Conservation (phyloP, 2,329 filamentous ascomycete genomes). For the Alternaria sp. region DNA sequence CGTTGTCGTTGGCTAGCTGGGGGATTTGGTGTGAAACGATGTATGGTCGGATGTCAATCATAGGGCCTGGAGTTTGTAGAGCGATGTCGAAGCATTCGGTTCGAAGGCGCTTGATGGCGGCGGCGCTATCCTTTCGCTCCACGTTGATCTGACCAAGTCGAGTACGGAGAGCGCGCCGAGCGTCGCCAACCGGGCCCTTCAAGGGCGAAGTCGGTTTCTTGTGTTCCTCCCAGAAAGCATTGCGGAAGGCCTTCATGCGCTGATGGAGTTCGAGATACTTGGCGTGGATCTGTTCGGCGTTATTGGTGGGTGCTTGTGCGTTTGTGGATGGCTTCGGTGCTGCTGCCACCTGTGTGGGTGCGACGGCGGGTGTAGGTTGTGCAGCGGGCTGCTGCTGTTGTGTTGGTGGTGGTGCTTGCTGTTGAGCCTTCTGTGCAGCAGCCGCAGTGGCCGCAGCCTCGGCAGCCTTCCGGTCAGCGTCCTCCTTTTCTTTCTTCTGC, state of each 20-base stretch:
- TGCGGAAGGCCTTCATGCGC: constrained; percentile 49
- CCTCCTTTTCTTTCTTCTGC: constrained; percentile 40
- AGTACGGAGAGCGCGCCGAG: constrained; percentile 42
- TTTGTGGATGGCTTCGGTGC: constrained; percentile 9
- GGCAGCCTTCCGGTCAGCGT: constrained; percentile 40
- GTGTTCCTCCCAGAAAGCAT: constrained; percentile 36
- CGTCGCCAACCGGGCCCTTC: constrained; percentile 41
- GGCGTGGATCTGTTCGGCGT: constrained; percentile 41
- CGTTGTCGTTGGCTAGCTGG: constrained; percentile 34
- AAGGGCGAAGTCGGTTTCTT: constrained; percentile 36
- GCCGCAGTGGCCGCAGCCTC: constrained; percentile 37
- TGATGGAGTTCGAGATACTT: constrained; percentile 48
- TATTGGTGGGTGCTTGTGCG: constrained; percentile 22
- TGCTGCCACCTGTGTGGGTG: constrained; percentile 10
- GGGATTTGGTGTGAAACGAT: constrained; percentile 46
- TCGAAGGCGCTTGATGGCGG: constrained; percentile 39
- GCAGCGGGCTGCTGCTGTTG: constrained; percentile 13
- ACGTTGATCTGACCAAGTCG: constrained; percentile 47
- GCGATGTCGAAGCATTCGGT: constrained; percentile 40
- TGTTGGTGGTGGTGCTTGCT: constrained; percentile 20
- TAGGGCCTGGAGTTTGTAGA: constrained; percentile 35
- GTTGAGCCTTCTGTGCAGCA: constrained; percentile 35
- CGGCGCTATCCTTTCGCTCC: constrained; percentile 36
- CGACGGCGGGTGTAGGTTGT: constrained; percentile 14
- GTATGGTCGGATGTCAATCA: constrained; percentile 48